Evolutionary conservation across 139 green algal species (phyloP).

Genomic region (Chlamydomonas sp.): DNA sequence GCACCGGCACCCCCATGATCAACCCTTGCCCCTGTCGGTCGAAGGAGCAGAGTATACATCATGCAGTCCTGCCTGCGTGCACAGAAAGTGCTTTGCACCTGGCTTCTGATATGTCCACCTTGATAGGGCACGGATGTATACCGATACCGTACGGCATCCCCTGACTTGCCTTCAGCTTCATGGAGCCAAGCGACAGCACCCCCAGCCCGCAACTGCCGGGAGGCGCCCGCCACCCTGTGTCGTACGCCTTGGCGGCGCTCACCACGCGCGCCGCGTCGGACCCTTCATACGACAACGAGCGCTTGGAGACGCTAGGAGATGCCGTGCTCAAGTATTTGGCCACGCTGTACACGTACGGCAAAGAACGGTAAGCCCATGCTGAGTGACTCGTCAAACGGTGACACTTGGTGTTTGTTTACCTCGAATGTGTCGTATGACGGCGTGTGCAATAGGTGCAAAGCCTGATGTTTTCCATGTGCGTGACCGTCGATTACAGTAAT

Average conservation of each 20-base stretch:
- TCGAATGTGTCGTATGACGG: not conserved
- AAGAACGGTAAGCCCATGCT: not conserved
- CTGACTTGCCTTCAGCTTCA: no score
- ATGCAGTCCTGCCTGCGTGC: not conserved
- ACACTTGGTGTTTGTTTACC: no score
- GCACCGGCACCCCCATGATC: not conserved
- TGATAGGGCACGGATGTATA: no score
- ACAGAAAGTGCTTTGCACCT: no score
- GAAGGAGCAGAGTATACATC: not conserved
- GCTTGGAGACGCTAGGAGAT: slow-evolving; percentile 10
- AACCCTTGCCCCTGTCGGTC: not conserved
- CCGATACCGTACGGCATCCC: no score
- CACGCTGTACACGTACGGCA: slow-evolving; percentile 2
- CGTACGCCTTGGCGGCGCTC: not conserved
- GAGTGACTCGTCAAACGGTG: not conserved
- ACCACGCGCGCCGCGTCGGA: not conserved
- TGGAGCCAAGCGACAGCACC: no score
- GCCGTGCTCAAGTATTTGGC: not conserved
- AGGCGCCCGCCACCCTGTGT: not conserved
- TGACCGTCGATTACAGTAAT: not conserved
- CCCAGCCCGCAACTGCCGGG: not conserved
- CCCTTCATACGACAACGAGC: not conserved
- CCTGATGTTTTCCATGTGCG: not conserved
- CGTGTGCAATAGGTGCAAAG: not conserved
- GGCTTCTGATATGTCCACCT: no score